Base-by-base conservation (phyloP, 257 asterid genomes). In the Scutellaria baicalensis region DNA sequence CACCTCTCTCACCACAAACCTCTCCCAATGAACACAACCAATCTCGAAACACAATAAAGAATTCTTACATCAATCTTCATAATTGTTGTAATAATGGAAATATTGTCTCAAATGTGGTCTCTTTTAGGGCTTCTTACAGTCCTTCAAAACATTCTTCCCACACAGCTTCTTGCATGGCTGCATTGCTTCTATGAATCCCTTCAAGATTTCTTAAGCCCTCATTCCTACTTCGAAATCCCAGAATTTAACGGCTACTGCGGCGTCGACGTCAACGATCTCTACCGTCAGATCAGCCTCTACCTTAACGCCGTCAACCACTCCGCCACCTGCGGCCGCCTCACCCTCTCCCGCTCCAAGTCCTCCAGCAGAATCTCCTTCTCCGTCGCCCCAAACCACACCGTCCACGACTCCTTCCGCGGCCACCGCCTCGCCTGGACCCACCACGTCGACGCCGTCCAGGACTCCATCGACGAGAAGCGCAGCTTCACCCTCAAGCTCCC, bases 221-320 rank as follows among this genome's bases (percentile, higher is more conserved):
- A 74, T n/a, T 59, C 89, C 45, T 78, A 76, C 80, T 84, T 80
- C 39, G 88, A 84, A 14, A 74, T 84, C 71, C 86, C 86, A 0
- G 89, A 84, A 44, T 84, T 86, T 3, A 84, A 82, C 51, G 88
- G 89, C 80, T 74, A 67, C 69, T 64, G 85, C 58, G 92, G 83
- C 1, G 84, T 84, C 54, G 88, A 82, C 63, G 64, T 80, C 77
- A 86, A 86, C 51, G 84, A 79, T 47, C 89, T 86, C 79, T 86
- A 86, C 81, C 86, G 87, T 68, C 86, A 82, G 5, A 86, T 69
- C 14, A 69, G 20, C 64, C 80, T 82, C 50, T 86, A 84, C 71
- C 80, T 86, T 69, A 78, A 74, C 79, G 77, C 89, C 33, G 36
- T 83, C 45, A 76, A 76, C 68, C 54, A 86, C 9, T 11, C 88